These are phyloP conservation scores for Monosporascus sp. DNA, from an alignment of 2,329 filamentous ascomycete species.

Conservation along the genomic window DNA sequence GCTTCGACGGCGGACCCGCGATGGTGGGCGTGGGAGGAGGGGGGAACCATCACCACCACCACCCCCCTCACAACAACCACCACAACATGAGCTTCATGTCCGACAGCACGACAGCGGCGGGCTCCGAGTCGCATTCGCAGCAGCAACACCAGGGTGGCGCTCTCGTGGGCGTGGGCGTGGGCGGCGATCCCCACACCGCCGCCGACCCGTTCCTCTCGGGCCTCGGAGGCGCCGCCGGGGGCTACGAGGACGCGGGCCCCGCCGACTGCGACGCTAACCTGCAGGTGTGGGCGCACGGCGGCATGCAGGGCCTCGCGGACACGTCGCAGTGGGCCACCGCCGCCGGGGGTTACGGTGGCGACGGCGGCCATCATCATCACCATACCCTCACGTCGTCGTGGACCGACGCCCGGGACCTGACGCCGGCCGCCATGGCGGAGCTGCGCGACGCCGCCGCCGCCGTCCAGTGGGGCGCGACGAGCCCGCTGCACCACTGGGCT, in stretches of 20 bases:
- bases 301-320: background rate
- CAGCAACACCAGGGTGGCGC: conserved; percentile 17
- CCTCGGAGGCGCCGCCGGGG: conserved; percentile 18
- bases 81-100: conserved; percentile 34
- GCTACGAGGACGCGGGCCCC: conserved; percentile 3
- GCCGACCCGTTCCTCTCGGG: conserved; percentile 25
- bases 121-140: conserved; percentile 21
- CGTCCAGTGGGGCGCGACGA: background rate
- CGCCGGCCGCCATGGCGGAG: background rate
- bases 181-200: conserved; percentile 6
- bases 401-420: background rate
- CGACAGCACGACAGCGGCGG: conserved; percentile 10
- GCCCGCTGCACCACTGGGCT: background rate
- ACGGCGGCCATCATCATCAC: background rate
- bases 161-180: no score
- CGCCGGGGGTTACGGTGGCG: background rate
- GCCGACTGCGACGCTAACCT: conserved; percentile 10
- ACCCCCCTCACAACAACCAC: background rate
- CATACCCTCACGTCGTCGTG: background rate
- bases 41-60: conserved; percentile 4
- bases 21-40: no score
- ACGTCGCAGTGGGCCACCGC: background rate
- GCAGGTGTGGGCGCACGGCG: conserved; percentile 1
- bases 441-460: background rate
- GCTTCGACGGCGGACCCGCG: conserved; percentile 31